Evolutionary conservation across 140 eudicot genomes (phyloP).

Genomic region (Flaveria floridana): DNA sequence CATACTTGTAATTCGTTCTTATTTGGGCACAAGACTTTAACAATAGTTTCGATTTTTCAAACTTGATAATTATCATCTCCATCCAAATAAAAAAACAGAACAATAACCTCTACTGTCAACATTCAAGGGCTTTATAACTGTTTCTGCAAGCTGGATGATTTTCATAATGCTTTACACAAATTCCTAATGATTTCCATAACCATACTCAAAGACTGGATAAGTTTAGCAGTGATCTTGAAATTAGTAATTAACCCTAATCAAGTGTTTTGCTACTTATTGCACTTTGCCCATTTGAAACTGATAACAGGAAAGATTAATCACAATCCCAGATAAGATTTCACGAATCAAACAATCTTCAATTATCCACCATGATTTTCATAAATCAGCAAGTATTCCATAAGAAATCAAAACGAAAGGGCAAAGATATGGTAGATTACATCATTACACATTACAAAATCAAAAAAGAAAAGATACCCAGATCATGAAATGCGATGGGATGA

Average conservation of each 20-base stretch:
- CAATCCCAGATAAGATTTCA: constrained; percentile 6
- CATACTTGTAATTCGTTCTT: background rate
- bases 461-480: constrained; percentile 11
- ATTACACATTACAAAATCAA: constrained; percentile 4
- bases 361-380: background rate
- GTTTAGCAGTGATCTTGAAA: background rate
- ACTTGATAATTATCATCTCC: background rate
- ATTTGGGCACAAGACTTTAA: background rate
- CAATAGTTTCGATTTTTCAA: background rate
- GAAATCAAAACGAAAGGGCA: constrained; percentile 3
- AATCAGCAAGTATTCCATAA: constrained; percentile 4
- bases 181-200: background rate
- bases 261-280: too few relatives aligned
- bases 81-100: background rate
- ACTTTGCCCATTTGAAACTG: too few relatives aligned
- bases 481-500: constrained; percentile 2
- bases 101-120: background rate
- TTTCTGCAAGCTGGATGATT: constrained; percentile 11
- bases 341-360: constrained; percentile 8
- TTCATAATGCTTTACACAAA: background rate
- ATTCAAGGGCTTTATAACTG: background rate
- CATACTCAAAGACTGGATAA: background rate
- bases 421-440: constrained; percentile 1
- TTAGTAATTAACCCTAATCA: too few relatives aligned
- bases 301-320: background rate